A percentile compares a stretch with the other conserved stretches of the same genome.
phyloP scores from a whole-genome alignment of 352 stramenopile genomes.

The Phytopythium delawarense region DNA sequence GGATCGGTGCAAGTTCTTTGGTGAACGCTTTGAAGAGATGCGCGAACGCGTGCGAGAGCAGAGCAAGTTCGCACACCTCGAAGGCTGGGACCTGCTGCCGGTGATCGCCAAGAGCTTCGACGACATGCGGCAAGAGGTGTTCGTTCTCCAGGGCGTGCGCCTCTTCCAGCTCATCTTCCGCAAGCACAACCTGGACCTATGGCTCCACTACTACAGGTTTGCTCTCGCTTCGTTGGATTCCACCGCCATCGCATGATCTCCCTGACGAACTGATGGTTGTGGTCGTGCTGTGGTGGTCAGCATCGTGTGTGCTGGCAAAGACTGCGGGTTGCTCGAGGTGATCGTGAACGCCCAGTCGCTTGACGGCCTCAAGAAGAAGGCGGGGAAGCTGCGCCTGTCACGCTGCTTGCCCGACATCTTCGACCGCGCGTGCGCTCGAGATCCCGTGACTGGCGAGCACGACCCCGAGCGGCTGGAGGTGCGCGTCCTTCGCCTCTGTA shows the following conservation, averaged over 20 bases:
- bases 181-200: conserved; percentile 86
- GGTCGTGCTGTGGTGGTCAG: conserved; percentile 13
- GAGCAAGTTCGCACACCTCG: conserved; percentile 57
- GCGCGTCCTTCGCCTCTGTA: neutral
- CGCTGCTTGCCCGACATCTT: conserved; percentile 50
- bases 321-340: conserved; percentile 93
- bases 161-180: conserved; percentile 93
- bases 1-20: conserved; percentile 38
- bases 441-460: conserved; percentile 33
- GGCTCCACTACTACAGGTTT: conserved; percentile 89
- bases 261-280: neutral
- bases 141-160: conserved; percentile 93
- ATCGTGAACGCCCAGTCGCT: conserved; percentile 95
- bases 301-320: conserved; percentile 91
- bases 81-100: conserved; percentile 84
- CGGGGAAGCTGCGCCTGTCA: conserved; percentile 23
- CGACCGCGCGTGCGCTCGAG: conserved; percentile 34
- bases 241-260: neutral
- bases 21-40: conserved; percentile 90
- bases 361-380: conserved; percentile 94
- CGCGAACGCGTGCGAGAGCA: conserved; percentile 73
- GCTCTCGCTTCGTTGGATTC: neutral
- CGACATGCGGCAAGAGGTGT: conserved; percentile 96
- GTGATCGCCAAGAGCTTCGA: conserved; percentile 98
- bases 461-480: conserved; percentile 41